phyloP scores from a whole-genome alignment of 345 rosid species.

The Brassica rapa region DNA sequence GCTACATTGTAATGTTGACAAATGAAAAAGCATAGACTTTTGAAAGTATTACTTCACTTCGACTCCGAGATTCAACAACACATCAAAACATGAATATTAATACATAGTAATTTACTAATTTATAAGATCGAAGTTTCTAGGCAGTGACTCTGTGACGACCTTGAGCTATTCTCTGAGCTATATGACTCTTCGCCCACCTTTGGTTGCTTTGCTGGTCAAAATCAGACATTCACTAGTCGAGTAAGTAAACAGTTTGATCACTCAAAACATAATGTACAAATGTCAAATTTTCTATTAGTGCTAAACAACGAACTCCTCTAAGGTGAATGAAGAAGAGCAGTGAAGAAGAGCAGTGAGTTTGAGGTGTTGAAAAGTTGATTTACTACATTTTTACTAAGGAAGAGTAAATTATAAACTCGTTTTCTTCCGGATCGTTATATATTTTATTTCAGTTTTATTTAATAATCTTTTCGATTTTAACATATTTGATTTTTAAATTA shows the following conservation, averaged over 20 bases:
- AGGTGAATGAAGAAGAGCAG: neutral
- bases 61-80: conserved; percentile 26
- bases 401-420: neutral
- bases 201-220: conserved; percentile 84
- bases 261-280: conserved; percentile 15
- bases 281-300: neutral
- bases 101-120: conserved; percentile 21
- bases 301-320: neutral
- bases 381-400: neutral
- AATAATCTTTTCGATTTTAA: too few relatives aligned
- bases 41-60: neutral
- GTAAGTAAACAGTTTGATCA: conserved; percentile 20
- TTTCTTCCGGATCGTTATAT: too few relatives aligned
- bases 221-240: conserved; percentile 15
- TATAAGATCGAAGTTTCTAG: conserved; percentile 37
- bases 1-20: neutral
- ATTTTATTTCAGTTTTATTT: too few relatives aligned
- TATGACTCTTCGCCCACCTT: conserved; percentile 93
- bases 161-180: conserved; percentile 92
- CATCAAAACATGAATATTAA: conserved; percentile 20
- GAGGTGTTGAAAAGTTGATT: neutral
- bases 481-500: too few relatives aligned
- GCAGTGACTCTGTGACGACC: conserved; percentile 89
- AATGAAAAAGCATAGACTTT: neutral
- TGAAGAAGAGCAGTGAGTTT: neutral